phyloP scores from a whole-genome alignment of 2,329 filamentous ascomycete genomes.

The Diaporthe ilicicola region DNA sequence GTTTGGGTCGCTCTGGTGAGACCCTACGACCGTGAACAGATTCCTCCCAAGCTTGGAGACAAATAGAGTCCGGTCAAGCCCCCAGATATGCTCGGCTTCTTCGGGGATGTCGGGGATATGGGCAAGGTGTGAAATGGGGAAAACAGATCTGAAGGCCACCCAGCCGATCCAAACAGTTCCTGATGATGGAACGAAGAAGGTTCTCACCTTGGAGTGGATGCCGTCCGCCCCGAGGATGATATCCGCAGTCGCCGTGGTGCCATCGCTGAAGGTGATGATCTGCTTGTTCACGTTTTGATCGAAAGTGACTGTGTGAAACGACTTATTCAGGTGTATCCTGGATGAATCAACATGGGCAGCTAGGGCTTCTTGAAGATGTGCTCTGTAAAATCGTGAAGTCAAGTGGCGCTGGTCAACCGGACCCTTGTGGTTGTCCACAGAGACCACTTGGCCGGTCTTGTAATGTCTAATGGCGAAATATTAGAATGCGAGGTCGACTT shows the following conservation, averaged over 20 bases:
- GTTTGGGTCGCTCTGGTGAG: slow-evolving; percentile 47
- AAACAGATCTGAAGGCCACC: slow-evolving; percentile 54
- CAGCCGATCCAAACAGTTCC: slow-evolving; percentile 52
- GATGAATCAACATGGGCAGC: slow-evolving; percentile 52
- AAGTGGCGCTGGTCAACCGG: slow-evolving; percentile 47
- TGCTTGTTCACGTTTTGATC: slow-evolving; percentile 38
- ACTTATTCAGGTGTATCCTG: slow-evolving; percentile 53
- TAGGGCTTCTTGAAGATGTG: slow-evolving; percentile 58
- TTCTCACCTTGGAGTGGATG: slow-evolving; percentile 56
- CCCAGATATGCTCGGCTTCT: slow-evolving; percentile 56
- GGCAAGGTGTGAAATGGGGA: slow-evolving; percentile 49
- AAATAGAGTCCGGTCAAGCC: slow-evolving; percentile 52
- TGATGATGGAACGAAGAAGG: slow-evolving; percentile 53
- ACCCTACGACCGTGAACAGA: slow-evolving; percentile 54
- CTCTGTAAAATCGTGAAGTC: slow-evolving; percentile 56
- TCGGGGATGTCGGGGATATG: slow-evolving; percentile 49
- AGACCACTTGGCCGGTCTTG: slow-evolving; percentile 54
- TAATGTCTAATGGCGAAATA: slow-evolving; percentile 43
- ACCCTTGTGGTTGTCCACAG: slow-evolving; percentile 51
- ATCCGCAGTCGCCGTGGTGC: slow-evolving; percentile 51
- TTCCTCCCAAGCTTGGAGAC: slow-evolving; percentile 50
- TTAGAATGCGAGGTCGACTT: background rate
- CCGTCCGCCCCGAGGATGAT: slow-evolving; percentile 62
- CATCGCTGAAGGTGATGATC: slow-evolving; percentile 57
- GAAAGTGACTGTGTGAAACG: slow-evolving; percentile 46